phyloP scores from a whole-genome alignment of 768 basidiomycete species.

The Amanita fuliginea region DNA sequence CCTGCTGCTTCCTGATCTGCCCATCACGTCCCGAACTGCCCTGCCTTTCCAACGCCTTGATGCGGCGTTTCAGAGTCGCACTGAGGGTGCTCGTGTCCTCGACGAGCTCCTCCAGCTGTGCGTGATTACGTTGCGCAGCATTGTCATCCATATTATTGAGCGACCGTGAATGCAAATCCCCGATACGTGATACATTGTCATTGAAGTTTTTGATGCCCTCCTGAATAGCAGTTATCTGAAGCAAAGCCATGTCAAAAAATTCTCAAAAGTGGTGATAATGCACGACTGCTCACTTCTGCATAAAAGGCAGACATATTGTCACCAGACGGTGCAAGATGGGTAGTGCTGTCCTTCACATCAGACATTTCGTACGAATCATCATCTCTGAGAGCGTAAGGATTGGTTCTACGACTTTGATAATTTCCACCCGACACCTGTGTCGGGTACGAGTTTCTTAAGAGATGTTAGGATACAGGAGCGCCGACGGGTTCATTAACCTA shows the following conservation, averaged over 20 bases:
- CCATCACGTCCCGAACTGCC: constrained; percentile 57
- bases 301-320: constrained; percentile 67
- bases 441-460: constrained; percentile 48
- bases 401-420: constrained; percentile 37
- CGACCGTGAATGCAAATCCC: constrained; percentile 64
- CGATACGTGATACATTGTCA: constrained; percentile 55
- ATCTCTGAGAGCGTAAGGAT: constrained; percentile 63
- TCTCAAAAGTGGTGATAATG: constrained; percentile 26
- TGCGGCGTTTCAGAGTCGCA: constrained; percentile 53
- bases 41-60: constrained; percentile 62
- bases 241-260: neutral
- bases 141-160: constrained; percentile 69
- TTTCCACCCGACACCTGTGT: constrained; percentile 50
- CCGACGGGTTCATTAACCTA: constrained; percentile 19
- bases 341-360: constrained; percentile 49
- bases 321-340: constrained; percentile 30
- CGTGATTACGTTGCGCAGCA: constrained; percentile 46
- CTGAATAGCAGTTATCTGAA: constrained; percentile 66
- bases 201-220: constrained; percentile 59
- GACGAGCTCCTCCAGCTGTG: constrained; percentile 59
- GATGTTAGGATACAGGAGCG: constrained; percentile 8
- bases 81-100: constrained; percentile 65
- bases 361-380: constrained; percentile 62
- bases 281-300: constrained; percentile 40
- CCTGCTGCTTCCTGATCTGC: constrained; percentile 73